These are phyloP conservation scores for Pythium phragmitis DNA, from an alignment of 352 stramenopile genomes.

Conservation along the genomic window DNA sequence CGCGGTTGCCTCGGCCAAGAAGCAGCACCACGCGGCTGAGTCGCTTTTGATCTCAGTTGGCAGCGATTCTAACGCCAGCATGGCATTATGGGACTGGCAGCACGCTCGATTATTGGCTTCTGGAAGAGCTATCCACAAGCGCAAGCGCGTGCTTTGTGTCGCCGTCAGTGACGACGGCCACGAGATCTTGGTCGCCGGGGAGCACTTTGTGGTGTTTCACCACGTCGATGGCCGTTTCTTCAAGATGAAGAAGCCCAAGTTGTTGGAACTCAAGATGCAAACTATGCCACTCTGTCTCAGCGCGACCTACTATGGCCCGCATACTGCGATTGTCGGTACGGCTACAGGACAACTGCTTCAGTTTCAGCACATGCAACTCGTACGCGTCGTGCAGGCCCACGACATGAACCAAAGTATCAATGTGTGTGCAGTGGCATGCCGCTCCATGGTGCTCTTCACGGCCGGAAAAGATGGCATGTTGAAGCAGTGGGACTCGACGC, in stretches of 20 bases:
- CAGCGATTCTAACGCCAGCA: slow-evolving; percentile 55
- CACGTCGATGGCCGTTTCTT: slow-evolving; percentile 56
- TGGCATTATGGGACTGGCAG: slow-evolving; percentile 84
- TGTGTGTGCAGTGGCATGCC: slow-evolving; percentile 50
- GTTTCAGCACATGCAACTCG: slow-evolving; percentile 61
- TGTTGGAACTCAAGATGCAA: slow-evolving; percentile 37
- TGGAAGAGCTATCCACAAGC: slow-evolving; percentile 39
- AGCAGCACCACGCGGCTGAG: slow-evolving; percentile 60
- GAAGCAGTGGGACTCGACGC: slow-evolving; percentile 81
- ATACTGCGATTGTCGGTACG: slow-evolving; percentile 64
- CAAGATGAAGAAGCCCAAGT: slow-evolving; percentile 65
- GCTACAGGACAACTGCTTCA: slow-evolving; percentile 60
- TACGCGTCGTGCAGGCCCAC: slow-evolving; percentile 62
- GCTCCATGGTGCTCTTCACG: slow-evolving; percentile 79
- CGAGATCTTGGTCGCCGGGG: slow-evolving; percentile 61
- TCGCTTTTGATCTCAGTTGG: slow-evolving; percentile 61
- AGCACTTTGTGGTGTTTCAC: slow-evolving; percentile 66
- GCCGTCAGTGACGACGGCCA: slow-evolving; percentile 68
- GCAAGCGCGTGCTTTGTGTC: slow-evolving; percentile 50
- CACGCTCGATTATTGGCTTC: slow-evolving; percentile 57
- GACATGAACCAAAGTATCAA: slow-evolving; percentile 52
- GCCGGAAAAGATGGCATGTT: slow-evolving; percentile 71
- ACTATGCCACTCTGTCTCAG: slow-evolving; percentile 49
- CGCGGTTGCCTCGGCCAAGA: slow-evolving; percentile 50
- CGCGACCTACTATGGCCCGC: slow-evolving; percentile 53